Conservation (phyloP, 768 basidiomycete species). For the Xanthoconium stramineum region DNA sequence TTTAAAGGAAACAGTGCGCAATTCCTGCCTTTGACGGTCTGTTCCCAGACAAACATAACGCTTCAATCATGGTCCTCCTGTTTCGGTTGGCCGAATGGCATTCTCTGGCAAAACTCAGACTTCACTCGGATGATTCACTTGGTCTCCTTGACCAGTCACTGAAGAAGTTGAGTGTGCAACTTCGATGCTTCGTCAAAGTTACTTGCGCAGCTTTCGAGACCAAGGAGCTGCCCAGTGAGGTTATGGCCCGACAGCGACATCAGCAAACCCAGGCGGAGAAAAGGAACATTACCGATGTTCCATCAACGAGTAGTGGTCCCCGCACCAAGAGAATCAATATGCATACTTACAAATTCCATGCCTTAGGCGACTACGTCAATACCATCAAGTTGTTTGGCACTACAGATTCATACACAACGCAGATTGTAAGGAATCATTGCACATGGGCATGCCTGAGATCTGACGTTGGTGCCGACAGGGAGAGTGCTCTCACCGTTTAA, state of each 20-base stretch:
- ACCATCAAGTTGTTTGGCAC: too few species aligned
- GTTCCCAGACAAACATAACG: constrained; percentile 24
- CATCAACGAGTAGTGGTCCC: neutral
- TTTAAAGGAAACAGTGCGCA: constrained; percentile 25
- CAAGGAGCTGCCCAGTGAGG: neutral
- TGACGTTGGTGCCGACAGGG: too few species aligned
- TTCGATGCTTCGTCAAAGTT: neutral
- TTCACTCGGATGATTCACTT: neutral
- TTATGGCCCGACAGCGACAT: neutral
- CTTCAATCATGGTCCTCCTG: constrained; percentile 19
- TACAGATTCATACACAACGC: too few species aligned
- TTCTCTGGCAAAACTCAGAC: neutral
- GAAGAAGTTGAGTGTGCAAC: neutral
- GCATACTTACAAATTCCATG: neutral
- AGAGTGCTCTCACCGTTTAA: too few species aligned
- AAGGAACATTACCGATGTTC: neutral
- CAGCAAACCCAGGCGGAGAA: neutral
- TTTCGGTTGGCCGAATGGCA: constrained; percentile 1
- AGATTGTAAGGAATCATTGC: too few species aligned
- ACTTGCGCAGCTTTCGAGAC: neutral
- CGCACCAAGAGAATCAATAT: neutral
- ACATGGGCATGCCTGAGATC: too few species aligned
- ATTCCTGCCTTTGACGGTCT: constrained; percentile 40
- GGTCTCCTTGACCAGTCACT: neutral
- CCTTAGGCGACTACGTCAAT: neutral